Evolutionary conservation across 2,329 filamentous ascomycete genomes (phyloP).

Genomic region (Ophiostoma novo-ulmi): DNA sequence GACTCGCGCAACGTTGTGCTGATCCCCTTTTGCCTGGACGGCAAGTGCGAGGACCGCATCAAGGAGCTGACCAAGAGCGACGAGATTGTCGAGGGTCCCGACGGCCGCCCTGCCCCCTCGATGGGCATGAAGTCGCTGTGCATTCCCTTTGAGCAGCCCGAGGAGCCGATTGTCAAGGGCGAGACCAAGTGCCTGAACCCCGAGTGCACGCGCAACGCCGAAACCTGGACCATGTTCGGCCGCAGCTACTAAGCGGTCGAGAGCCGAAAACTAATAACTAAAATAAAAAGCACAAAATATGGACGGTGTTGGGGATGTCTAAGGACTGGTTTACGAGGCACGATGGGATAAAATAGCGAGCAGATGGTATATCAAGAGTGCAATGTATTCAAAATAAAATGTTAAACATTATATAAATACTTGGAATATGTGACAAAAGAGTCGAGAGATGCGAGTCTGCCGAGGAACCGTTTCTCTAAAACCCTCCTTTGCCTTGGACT

Average conservation of each 20-base stretch:
- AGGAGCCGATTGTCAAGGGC: conserved; percentile 68
- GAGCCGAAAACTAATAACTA: neutral
- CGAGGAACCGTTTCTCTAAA: conserved; percentile 33
- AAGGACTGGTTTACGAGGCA: neutral
- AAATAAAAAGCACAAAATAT: neutral
- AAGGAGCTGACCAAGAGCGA: conserved; percentile 85
- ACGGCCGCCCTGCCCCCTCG: conserved; percentile 50
- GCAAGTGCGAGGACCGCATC: conserved; percentile 85
- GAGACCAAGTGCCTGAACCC: conserved; percentile 91
- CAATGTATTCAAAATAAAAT: neutral
- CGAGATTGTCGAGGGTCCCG: conserved; percentile 47
- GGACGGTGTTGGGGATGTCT: neutral
- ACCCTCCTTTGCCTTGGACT: conserved; percentile 52
- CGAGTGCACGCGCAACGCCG: conserved; percentile 68
- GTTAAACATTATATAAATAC: neutral
- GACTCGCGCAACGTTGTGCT: conserved; percentile 90
- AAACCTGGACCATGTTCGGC: conserved; percentile 92
- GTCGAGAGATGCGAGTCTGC: no score
- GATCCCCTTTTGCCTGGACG: conserved; percentile 80
- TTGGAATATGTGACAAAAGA: neutral
- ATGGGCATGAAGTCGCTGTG: conserved; percentile 67
- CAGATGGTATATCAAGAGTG: neutral
- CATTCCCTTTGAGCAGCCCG: conserved; percentile 78
- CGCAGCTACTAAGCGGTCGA: conserved; percentile 52
- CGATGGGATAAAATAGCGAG: neutral